These are phyloP conservation scores for Melastoma candidum DNA, from an alignment of 441 rosid genomes.

Conservation along the genomic window DNA sequence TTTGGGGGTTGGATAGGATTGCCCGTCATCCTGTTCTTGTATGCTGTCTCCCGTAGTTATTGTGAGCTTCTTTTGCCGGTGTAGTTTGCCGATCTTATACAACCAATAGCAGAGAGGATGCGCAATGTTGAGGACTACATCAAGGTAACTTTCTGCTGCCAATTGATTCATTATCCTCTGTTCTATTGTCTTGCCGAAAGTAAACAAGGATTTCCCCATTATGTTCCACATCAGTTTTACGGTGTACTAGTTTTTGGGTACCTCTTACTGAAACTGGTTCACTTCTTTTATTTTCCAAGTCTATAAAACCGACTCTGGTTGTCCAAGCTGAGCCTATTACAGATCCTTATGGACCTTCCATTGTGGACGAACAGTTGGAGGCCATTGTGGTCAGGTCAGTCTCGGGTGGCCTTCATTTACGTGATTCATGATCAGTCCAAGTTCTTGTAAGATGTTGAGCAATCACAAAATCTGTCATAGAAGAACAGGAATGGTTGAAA, in stretches of 20 bases:
- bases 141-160: conserved; percentile 33
- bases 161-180: not conserved
- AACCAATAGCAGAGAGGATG: conserved; percentile 67
- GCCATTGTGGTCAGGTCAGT: conserved; percentile 87
- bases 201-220: not conserved
- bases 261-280: not conserved
- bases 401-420: not conserved
- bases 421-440: not conserved
- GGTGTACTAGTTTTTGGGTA: not conserved
- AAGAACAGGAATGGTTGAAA: too few relatives aligned
- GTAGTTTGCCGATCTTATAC: conserved; percentile 69
- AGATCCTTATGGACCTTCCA: conserved; percentile 92
- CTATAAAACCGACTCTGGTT: conserved; percentile 58
- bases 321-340: conserved; percentile 75
- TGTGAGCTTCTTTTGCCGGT: conserved; percentile 10
- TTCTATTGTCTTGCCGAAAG: not conserved
- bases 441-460: not conserved
- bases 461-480: not conserved
- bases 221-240: not conserved
- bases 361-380: conserved; percentile 60
- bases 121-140: conserved; percentile 55
- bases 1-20: too few relatives aligned
- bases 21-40: not conserved
- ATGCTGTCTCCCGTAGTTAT: conserved; percentile 1
- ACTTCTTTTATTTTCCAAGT: conserved; percentile 31